These are phyloP conservation scores for Mitragyna speciosa DNA, from an alignment of 257 asterid species.

Conservation along the genomic window DNA sequence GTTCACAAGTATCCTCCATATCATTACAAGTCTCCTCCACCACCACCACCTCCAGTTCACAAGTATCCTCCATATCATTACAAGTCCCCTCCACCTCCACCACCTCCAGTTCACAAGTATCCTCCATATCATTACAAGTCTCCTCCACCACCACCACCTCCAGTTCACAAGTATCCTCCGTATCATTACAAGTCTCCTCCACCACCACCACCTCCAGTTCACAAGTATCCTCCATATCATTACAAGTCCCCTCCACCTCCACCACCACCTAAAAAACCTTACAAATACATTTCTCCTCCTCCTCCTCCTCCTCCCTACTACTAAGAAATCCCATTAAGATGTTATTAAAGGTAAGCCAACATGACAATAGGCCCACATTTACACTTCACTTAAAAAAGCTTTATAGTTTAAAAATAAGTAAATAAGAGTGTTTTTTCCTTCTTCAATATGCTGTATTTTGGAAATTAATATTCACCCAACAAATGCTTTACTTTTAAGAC, in stretches of 20 bases:
- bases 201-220: neutral
- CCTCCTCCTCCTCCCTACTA: neutral
- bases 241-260: conserved; percentile 5
- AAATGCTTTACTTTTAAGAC: neutral
- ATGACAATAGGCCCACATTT: neutral
- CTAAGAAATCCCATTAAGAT: neutral
- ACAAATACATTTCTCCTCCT: conserved; percentile 3
- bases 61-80: neutral
- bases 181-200: neutral
- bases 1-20: too few relatives aligned
- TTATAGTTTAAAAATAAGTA: neutral
- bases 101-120: neutral
- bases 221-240: too few relatives aligned
- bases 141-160: neutral
- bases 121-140: neutral
- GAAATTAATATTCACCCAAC: neutral
- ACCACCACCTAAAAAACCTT: neutral
- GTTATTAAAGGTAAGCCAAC: neutral
- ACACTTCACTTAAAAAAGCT: neutral
- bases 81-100: conserved; percentile 16
- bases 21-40: too few relatives aligned
- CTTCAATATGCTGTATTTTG: neutral
- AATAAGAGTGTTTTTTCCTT: neutral
- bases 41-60: neutral
- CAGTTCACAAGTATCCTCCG: neutral